phyloP scores from a whole-genome alignment of 2,329 filamentous ascomycete species.

The Onygena corvina region DNA sequence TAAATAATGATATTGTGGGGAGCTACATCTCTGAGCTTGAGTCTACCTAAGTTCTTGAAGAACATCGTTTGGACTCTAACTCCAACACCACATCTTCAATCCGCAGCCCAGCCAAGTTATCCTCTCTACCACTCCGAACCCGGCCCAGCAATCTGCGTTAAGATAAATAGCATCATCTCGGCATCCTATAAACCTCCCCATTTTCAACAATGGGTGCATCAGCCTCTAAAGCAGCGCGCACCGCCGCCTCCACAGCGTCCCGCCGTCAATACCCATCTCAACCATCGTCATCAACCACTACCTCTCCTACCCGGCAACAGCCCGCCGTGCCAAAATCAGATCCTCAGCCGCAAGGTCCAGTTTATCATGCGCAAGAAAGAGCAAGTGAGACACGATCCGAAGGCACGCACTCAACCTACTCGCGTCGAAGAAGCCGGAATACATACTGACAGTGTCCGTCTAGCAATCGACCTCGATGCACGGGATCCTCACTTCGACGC shows the following conservation, averaged over 20 bases:
- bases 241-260: constrained; percentile 38
- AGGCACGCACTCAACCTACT: constrained; percentile 21
- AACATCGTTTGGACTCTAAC: too few species aligned
- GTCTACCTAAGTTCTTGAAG: too few species aligned
- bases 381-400: constrained; percentile 24
- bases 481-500: constrained; percentile 58
- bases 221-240: constrained; percentile 39
- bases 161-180: not conserved
- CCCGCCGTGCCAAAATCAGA: constrained; percentile 18
- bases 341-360: constrained; percentile 23
- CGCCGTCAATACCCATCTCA: constrained; percentile 46
- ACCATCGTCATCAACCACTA: constrained; percentile 26
- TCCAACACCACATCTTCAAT: too few species aligned
- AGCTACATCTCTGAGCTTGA: too few species aligned
- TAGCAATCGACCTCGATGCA: constrained; percentile 47
- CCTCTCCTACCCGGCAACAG: constrained; percentile 22
- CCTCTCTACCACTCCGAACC: too few species aligned
- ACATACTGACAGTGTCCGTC: not conserved
- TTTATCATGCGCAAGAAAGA: constrained; percentile 27
- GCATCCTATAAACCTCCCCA: not conserved
- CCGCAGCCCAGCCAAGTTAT: too few species aligned
- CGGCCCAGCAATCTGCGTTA: too few species aligned
- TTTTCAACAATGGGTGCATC: constrained; percentile 42
- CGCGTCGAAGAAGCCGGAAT: too few species aligned
- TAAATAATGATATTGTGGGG: too few species aligned